Evolutionary conservation across 495 filamentous ascomycete genomes (phyloP), one percentile per base, ranked within the genome.

Genomic region (Penicillium angulare): DNA sequence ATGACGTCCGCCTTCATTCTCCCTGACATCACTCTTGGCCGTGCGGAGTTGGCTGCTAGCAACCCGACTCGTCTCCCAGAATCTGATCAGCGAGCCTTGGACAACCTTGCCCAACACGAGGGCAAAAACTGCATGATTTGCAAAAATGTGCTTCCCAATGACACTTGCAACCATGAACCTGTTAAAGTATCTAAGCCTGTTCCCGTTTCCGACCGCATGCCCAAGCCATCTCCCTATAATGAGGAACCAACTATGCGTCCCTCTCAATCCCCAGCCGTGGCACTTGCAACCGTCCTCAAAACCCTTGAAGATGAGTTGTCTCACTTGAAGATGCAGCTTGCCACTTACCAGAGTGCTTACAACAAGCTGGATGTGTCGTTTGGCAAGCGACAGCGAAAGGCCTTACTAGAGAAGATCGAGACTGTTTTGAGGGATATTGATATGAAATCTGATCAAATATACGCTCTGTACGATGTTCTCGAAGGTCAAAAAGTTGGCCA

Each of bases 1-100:
- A 85, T 90, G 84, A 92, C 89, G 1, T 92, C 88, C n/a, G 88
- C 85, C 9, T 89, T 91, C 64, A 86, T 88, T 47, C 59, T 87
- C 18, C 83, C 84, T 21, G 85, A 89, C 50, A 86, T 88, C 53
- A 86, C 82, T 15, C 58, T 83, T n/a, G 62, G 65, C 48, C 67
- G 68, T 38, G 64, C 68, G 12, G 65, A 69, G 27, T 35, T 65
- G 26, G 63, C 64, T 7, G 55, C 66, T 31, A 62, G 66, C 24
- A 65, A 71, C 33, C 65, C 66, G 17, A 49, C 53, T 3, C 65
- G 59, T 17, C 54, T 77, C n/a, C 71, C 78, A 51, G 53, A 75
- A 63, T 29, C 76, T 56, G 75, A 81, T 27, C 81, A 84, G 53
- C 75, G 75, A 47, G 78, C 83, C n/a, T 69, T 86, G 7, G 73